Base-by-base conservation (phyloP, 2,329 filamentous ascomycete species). In the Claviceps quebecensis region DNA sequence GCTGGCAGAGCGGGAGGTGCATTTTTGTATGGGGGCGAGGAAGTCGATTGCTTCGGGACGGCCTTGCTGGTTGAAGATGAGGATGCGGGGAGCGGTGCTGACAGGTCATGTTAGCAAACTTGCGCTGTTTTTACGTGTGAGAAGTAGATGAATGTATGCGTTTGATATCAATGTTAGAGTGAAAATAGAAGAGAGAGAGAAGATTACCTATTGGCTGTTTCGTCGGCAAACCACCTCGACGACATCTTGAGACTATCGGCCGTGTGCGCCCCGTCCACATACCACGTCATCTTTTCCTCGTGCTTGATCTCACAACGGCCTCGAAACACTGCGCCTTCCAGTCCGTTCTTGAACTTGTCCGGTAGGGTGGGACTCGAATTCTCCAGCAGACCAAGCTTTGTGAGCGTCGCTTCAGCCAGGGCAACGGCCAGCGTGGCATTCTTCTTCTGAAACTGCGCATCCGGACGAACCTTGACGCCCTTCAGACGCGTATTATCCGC, bases 211-310 rank as follows among this genome's bases (percentile, higher is more conserved):
- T 54, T 54, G 34, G 64, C 61, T n/a, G 62, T 70, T 59, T 77
- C 72, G 9, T 66, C 65, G 2, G 80, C 78, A 61, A 95, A 97
- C 90, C 90, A 96, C 55, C 78, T 77, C 0, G 83, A 83, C 4
- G 88, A 87, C 57, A 87, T 77, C 56, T 84, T 79, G 51, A 98
- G 83, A 63, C 89, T 96, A 63, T 97, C 91, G 3, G 85, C 74
- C 0, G 91, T 98, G 67, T 98, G 93, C 2, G 89, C 93, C 8
- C 93, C 90, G 62, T 98, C 93, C 19, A 98, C 78, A 61, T 90
- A 85, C 90, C 91, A 98, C 16, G 74, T 75, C 5, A 95, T 71
- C 2, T 62, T 61, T 2, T 71, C 72, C 54, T 80, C 76, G 3
- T 66, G 57, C 59, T 76, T 79, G 41, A 75, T 69, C 57, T 84